These are phyloP conservation scores for Alternaria tenuissima DNA, from an alignment of 2,329 filamentous ascomycete genomes.

Conservation along the genomic window DNA sequence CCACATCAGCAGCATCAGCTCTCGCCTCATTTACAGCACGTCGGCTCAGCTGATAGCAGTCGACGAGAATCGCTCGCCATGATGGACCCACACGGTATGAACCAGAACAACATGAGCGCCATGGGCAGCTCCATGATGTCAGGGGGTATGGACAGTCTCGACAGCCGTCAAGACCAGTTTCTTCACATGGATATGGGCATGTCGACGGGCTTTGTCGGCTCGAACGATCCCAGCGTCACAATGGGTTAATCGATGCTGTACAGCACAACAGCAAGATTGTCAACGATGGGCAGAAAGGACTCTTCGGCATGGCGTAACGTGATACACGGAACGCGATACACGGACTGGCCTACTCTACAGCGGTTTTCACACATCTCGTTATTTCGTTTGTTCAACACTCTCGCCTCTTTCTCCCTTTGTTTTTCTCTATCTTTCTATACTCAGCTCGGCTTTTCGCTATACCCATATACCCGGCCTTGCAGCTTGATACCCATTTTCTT, in stretches of 20 bases:
- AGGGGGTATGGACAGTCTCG: constrained; percentile 46
- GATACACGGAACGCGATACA: constrained; percentile 13
- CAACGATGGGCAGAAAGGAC: constrained; percentile 6
- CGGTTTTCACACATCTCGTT: constrained; percentile 5
- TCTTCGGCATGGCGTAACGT: constrained; percentile 14
- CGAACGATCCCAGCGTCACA: constrained; percentile 30
- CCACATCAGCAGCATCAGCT: constrained; percentile 42
- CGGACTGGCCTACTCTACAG: constrained; percentile 3
- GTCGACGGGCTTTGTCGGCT: constrained; percentile 38
- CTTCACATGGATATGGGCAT: constrained; percentile 45
- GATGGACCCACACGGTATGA: constrained; percentile 41
- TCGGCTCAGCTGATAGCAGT: constrained; percentile 43
- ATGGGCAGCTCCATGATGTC: constrained; percentile 31
- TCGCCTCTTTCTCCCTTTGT: not conserved
- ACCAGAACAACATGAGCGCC: constrained; percentile 20
- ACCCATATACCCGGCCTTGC: constrained; percentile 4
- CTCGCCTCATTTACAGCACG: constrained; percentile 36
- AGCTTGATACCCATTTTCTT: constrained; percentile 4
- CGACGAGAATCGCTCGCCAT: constrained; percentile 42
- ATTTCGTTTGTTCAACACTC: constrained; percentile 14
- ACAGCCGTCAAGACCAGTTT: constrained; percentile 43
- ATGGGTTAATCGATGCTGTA: constrained; percentile 24
- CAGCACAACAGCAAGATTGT: constrained; percentile 8
- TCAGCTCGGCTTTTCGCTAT: constrained; percentile 8
- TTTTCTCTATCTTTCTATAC: constrained; percentile 2